Percentiles rank a stretch among this genome's conserved stretches.
These are phyloP conservation scores for Ganoderma lucidum DNA, from an alignment of 1,284 basidiomycete genomes.

Conservation along the genomic window DNA sequence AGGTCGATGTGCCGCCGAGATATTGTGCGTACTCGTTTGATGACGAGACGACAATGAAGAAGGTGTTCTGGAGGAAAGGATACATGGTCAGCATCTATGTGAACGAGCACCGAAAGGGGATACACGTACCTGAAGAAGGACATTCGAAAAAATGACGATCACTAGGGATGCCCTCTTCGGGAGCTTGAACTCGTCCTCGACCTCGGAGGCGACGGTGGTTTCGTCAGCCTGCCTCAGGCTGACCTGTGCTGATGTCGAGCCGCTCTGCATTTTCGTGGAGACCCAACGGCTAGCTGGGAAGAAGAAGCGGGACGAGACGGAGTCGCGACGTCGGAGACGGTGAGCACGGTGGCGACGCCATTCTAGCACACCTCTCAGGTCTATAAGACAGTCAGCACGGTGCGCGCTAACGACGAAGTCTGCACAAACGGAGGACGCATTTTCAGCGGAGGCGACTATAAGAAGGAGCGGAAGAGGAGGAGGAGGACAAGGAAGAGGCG, in stretches of 20 bases:
- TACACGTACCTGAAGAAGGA: conserved; percentile 52
- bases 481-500: conserved; percentile 1
- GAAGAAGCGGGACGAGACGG: neutral
- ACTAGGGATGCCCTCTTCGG: conserved; percentile 51
- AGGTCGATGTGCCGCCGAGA: conserved; percentile 70
- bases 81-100: neutral
- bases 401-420: neutral
- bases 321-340: neutral
- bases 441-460: neutral
- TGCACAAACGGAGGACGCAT: neutral
- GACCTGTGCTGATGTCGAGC: conserved; percentile 4
- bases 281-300: neutral
- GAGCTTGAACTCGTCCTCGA: conserved; percentile 55
- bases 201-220: conserved; percentile 9
- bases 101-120: neutral
- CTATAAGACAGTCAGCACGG: neutral
- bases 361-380: neutral
- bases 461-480: neutral
- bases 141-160: conserved; percentile 53
- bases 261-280: neutral
- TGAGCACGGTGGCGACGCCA: neutral
- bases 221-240: conserved; percentile 20
- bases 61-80: conserved; percentile 56
- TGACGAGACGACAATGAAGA: conserved; percentile 75
- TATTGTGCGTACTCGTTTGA: conserved; percentile 67